Evolutionary conservation across 306 rosid species (phyloP), one percentile per base, ranked within the genome.

Genomic region (Dryas drummondii): DNA sequence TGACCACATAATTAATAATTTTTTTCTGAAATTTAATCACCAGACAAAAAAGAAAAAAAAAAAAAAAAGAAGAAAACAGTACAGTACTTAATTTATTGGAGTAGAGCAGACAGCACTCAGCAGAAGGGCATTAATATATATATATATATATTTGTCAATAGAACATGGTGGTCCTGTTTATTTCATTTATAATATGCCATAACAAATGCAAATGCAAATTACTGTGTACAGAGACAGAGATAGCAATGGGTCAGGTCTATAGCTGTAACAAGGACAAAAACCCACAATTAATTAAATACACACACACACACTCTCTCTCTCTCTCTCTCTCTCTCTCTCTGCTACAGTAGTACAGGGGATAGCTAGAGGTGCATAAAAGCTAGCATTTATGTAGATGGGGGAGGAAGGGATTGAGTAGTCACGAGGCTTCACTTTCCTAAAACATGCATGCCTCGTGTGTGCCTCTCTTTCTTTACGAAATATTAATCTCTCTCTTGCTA

Each of bases 241-340:
- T 60, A 73, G 72, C 53, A 73, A 74, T 12, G 51, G 73, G 87
- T 88, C 91, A 73, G 47, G 90, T 92, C 91, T 82, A 82, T 86
- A 90, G 97, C 91, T 86, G 97, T 82, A 85, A 80, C 82, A 64
- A 84, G 86, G 86, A 76, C 85, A 85, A 82, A 72, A 64, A 75
- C 78, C 74, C 77, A 56, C 12, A 16, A 71, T 27, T 32, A 77
- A 83, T 81, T 84, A 84, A 85, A 85, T 73, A 81, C 80, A 22
- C 22, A 22, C 22, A 22, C 22, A 22, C 22, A 22, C 22, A 22
- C 22, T 22, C 22, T 22, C 22, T 51, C 62, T n/a, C 17, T 54
- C 27, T 76, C 76, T 79, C 68, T 32, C 32, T 54, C 74, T 79
- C 68, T 32, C 32, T 64, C 76, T 80, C 70, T 70, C 53, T 83